Base-by-base conservation (phyloP, 2,329 filamentous ascomycete genomes). In the Pyrenophora graminea region DNA sequence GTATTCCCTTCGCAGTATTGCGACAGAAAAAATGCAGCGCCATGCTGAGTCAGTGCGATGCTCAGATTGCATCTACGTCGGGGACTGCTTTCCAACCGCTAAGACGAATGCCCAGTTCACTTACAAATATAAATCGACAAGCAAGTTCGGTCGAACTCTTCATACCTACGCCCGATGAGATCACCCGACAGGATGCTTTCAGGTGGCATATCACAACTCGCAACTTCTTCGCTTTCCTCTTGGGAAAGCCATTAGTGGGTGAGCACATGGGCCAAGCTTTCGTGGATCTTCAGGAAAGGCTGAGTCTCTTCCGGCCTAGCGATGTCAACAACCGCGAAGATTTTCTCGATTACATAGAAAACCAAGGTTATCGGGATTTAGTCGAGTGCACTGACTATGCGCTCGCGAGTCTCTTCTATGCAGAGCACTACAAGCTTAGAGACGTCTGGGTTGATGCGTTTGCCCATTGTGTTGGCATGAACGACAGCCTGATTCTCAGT, bases 381-480 rank as follows among this genome's bases (percentile, higher is more conserved):
- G 79, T 81, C 2, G 82, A 85, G 52, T 83, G 85, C 53, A 83
- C 87, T 0, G 80, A 85, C 44, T 85, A 91, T 64, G 85, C 89
- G 0, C 68, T 91, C 32, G 88, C 85, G 0, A 76, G 86, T 38
- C 74, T 93, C 10, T 82, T 82, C 43, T 80, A 91, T 37, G 85
- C 88, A 2, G 89, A 93, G 64, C 76, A 79, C 18, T 86, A 85
- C 57, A 80, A 82, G 44, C 71, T 88, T 21, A 78, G 77, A 45
- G 80, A 84, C n/a, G 72, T 90, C 10, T 93, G 90, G 77, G 80
- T 85, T 9, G 82, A 89, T 63, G 85, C 89, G 0, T 91, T 92
- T 71, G 80, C 83, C 12, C 90, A 94, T 64, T 91, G 89, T 65
- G 86, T 88, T 31, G 90, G 89, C 37, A 91, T 93, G 89, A 82